phyloP scores from a whole-genome alignment of 129 eudicot genomes.

The Pseudognaphalium luteoalbum region DNA sequence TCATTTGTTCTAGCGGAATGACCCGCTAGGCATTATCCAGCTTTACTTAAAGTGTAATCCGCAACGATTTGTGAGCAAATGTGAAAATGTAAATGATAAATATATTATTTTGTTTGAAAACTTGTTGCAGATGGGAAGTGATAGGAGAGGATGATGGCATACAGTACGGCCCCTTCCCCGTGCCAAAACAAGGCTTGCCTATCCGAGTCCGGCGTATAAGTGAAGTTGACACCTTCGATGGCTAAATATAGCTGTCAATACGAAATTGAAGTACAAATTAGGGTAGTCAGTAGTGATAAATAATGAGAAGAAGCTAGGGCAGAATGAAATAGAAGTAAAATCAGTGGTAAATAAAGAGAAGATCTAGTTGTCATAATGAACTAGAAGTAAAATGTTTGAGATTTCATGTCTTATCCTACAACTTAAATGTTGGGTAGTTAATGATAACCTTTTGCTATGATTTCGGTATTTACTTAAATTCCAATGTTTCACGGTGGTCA shows the following conservation, averaged over 20 bases:
- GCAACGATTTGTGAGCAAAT: background rate
- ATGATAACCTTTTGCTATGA: too few relatives aligned
- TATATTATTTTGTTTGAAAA: background rate
- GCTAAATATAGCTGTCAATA: background rate
- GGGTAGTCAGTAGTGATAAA: background rate
- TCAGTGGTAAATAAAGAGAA: too few relatives aligned
- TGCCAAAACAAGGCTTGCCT: conserved; percentile 73
- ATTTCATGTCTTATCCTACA: too few relatives aligned
- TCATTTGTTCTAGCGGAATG: too few relatives aligned
- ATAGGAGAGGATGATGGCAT: conserved; percentile 59
- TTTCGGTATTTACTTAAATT: too few relatives aligned
- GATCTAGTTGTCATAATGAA: too few relatives aligned
- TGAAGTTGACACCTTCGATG: conserved; percentile 2
- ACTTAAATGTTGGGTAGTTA: too few relatives aligned
- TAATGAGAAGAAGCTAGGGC: background rate
- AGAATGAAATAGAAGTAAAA: too few relatives aligned
- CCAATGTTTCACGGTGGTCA: too few relatives aligned
- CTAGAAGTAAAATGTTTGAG: too few relatives aligned
- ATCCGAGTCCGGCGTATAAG: conserved; percentile 29
- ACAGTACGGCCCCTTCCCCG: conserved; percentile 74
- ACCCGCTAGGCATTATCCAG: background rate
- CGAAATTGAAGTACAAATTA: background rate
- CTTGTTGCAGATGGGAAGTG: conserved; percentile 58
- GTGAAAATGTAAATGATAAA: background rate
- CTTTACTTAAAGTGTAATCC: background rate